Percentiles rank a stretch among this genome's conserved stretches.
Conservation (phyloP, 2,329 filamentous ascomycete species). For the Cladosporium oxysporum region DNA sequence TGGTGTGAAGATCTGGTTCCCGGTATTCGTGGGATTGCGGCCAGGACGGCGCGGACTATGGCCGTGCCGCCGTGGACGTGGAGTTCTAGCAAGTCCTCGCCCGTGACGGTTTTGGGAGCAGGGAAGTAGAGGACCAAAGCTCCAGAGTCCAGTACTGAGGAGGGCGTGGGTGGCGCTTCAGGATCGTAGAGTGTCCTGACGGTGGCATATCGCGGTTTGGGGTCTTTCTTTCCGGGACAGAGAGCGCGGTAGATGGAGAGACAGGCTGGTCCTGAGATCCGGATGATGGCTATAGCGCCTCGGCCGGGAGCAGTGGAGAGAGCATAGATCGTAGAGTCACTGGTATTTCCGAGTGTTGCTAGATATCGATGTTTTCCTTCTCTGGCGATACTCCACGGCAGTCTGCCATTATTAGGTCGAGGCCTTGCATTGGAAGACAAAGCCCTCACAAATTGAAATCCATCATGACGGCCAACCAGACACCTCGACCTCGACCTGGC, state of each 20-base stretch:
- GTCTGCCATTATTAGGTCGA: background rate
- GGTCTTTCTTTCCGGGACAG: slow-evolving; percentile 57
- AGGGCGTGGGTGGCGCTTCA: slow-evolving; percentile 38
- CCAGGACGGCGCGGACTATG: slow-evolving; percentile 81
- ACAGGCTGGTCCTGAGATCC: slow-evolving; percentile 80
- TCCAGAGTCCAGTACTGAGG: slow-evolving; percentile 68
- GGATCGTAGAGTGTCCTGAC: slow-evolving; percentile 74
- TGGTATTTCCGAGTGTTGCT: background rate
- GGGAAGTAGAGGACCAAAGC: slow-evolving; percentile 84
- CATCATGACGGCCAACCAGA: background rate
- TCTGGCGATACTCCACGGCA: background rate
- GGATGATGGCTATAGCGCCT: slow-evolving; percentile 87
- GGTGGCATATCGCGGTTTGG: slow-evolving; percentile 64
- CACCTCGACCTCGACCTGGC: background rate
- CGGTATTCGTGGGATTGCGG: slow-evolving; percentile 58
- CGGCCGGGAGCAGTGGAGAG: slow-evolving; percentile 82
- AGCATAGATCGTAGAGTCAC: slow-evolving; percentile 75
- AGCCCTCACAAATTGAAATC: background rate
- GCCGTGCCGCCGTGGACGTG: slow-evolving; percentile 93
- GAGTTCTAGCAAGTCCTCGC: slow-evolving; percentile 87
- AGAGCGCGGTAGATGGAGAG: slow-evolving; percentile 64
- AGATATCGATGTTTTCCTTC: background rate
- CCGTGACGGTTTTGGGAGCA: slow-evolving; percentile 78
- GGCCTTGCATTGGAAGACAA: background rate
- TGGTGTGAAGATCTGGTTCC: slow-evolving; percentile 6